Evolutionary conservation across 2,329 filamentous ascomycete genomes (phyloP).

Genomic region (Colletotrichum lentis): DNA sequence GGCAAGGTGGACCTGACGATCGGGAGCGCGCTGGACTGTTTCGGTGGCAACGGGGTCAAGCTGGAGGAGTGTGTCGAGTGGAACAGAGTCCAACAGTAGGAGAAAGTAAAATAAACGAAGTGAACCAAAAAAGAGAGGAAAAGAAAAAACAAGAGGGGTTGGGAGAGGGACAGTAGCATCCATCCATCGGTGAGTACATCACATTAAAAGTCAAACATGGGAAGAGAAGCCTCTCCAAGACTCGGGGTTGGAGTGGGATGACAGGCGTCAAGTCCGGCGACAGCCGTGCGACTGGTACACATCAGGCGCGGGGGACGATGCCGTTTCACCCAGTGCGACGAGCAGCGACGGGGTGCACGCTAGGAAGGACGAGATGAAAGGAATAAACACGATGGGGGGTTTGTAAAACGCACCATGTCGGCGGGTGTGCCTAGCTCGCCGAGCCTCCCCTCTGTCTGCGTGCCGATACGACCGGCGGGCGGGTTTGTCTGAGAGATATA

Average conservation of each 20-base stretch:
- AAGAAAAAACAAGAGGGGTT: no score
- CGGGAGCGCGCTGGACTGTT: slow-evolving; percentile 94
- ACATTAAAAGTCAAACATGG: slow-evolving; percentile 15
- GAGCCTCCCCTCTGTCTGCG: background rate
- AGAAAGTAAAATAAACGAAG: slow-evolving; percentile 24
- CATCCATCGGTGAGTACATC: background rate
- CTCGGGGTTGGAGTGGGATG: slow-evolving; percentile 23
- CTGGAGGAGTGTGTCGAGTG: slow-evolving; percentile 90
- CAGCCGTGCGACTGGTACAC: slow-evolving; percentile 20
- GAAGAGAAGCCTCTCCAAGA: background rate
- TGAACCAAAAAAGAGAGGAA: no score
- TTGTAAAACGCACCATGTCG: background rate
- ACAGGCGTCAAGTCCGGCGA: slow-evolving; percentile 29
- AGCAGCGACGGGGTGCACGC: slow-evolving; percentile 24
- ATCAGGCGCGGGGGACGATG: background rate
- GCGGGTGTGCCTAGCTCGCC: background rate
- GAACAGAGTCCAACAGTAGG: slow-evolving; percentile 66
- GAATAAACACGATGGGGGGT: background rate
- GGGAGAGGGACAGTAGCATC: background rate
- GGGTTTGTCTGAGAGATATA: slow-evolving; percentile 15
- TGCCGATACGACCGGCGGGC: slow-evolving; percentile 13
- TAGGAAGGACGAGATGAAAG: slow-evolving; percentile 21
- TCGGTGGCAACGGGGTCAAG: slow-evolving; percentile 85
- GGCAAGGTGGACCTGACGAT: slow-evolving; percentile 94
- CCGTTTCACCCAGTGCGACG: slow-evolving; percentile 27